A percentile compares a stretch with the other conserved stretches of the same genome.
These are phyloP conservation scores for Hippophae tibetana DNA, from an alignment of 306 rosid genomes.

Conservation along the genomic window DNA sequence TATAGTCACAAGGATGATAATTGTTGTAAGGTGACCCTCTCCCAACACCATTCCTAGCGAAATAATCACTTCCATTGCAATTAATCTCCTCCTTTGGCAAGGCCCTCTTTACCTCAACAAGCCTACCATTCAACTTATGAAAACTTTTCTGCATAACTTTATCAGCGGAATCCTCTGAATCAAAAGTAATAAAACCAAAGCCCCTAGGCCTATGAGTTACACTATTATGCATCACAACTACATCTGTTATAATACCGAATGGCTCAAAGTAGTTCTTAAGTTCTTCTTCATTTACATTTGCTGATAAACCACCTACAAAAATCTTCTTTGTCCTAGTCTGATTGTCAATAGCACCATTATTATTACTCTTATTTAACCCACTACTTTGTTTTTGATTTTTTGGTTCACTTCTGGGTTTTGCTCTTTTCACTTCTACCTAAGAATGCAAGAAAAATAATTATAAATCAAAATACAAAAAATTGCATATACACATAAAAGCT, in stretches of 20 bases:
- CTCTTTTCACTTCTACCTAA: conserved; percentile 65
- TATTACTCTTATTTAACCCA: conserved; percentile 27
- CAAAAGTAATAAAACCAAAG: conserved; percentile 79
- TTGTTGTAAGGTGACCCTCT: conserved; percentile 21
- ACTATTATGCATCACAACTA: conserved; percentile 79
- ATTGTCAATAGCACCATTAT: conserved; percentile 26
- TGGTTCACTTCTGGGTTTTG: conserved; percentile 47
- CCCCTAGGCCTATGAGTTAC: conserved; percentile 71
- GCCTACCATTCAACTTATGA: conserved; percentile 65
- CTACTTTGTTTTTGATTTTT: conserved; percentile 36
- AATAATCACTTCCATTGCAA: conserved; percentile 27
- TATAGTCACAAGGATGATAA: conserved; percentile 15
- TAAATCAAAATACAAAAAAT: not conserved
- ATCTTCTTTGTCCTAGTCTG: conserved; percentile 56
- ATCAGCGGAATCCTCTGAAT: conserved; percentile 56
- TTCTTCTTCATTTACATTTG: conserved; percentile 50
- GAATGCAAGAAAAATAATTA: conserved; percentile 4
- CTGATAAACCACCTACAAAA: conserved; percentile 75
- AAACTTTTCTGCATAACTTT: conserved; percentile 48
- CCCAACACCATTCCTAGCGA: conserved; percentile 24
- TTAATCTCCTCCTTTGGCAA: conserved; percentile 53
- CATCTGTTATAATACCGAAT: conserved; percentile 67
- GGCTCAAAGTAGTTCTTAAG: conserved; percentile 62
- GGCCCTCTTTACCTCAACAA: conserved; percentile 88
- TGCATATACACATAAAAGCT: not conserved